Base-by-base conservation (phyloP, 495 filamentous ascomycete species). In the Lepidopterella palustris region DNA sequence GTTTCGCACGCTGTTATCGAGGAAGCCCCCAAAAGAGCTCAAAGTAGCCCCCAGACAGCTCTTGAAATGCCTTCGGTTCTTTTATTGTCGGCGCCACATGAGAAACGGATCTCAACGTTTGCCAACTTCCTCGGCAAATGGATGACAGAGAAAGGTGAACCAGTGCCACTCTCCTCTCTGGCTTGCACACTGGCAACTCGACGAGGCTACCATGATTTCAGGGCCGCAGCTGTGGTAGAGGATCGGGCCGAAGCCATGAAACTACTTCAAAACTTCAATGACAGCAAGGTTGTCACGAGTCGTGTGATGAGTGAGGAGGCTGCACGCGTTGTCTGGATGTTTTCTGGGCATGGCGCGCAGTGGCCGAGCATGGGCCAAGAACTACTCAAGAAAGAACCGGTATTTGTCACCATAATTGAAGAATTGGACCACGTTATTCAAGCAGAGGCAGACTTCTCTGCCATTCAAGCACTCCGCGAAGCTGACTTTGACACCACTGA, bases 1-100 rank as follows among this genome's bases (percentile, higher is more conserved):
- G 71, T 74, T 9, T 71, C 73, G 0, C 76, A 78, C 60, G 74
- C 70, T 8, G 53, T 77, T 29, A 63, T 77, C 35, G 76, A 78
- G 45, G 51, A 63, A 29, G 11, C 45, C 31, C 27, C 35, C 20
- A 20, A 23, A 13, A n/a, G n/a, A n/a, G n/a, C n/a, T n/a, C n/a
- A n/a, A n/a, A n/a, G n/a, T n/a, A n/a, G n/a, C n/a, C 42, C 24
- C 3, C 40, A n/a, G 18, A 6, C 11, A 18, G 35, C 21, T 53
- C 24, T 47, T 10, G 25, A 2, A 15, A 18, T 3, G 20, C 48
- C 63, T 15, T 35, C 31, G 8, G 25, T 70, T 3, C 61, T 76
- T 0, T n/a, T 71, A 1, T 29, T 74, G 0, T 70, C 72, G 2
- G 70, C 65, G 0, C 71, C 71, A 0, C 72, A 76, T 45, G 68